These are phyloP conservation scores for Arthromyces matolae DNA, from an alignment of 768 basidiomycete genomes.

Conservation along the genomic window DNA sequence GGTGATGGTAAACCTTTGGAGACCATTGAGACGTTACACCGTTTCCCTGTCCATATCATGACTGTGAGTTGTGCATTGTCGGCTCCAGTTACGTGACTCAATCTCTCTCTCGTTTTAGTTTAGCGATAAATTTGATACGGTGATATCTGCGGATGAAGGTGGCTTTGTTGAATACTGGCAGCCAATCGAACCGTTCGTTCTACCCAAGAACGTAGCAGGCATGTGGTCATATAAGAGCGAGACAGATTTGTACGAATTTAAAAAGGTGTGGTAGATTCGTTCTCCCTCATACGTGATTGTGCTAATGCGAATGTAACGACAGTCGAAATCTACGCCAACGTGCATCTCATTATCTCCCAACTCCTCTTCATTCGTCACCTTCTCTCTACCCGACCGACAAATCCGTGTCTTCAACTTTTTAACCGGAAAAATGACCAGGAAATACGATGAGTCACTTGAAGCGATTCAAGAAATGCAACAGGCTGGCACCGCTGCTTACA, in stretches of 20 bases:
- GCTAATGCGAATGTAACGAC: not conserved
- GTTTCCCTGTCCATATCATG: constrained; percentile 89
- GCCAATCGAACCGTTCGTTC: constrained; percentile 82
- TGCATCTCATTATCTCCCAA: constrained; percentile 90
- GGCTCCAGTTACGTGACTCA: not conserved
- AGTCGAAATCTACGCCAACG: constrained; percentile 91
- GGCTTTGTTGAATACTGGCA: constrained; percentile 98
- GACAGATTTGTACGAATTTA: constrained; percentile 96
- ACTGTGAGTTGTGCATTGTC: constrained; percentile 47
- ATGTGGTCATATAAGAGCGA: constrained; percentile 89
- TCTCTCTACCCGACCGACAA: constrained; percentile 91
- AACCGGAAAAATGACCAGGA: constrained; percentile 82
- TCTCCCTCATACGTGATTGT: not conserved
- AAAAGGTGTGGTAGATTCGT: constrained; percentile 63
- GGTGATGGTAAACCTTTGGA: constrained; percentile 78
- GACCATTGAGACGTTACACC: constrained; percentile 74
- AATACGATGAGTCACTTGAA: constrained; percentile 90
- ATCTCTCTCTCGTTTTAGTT: constrained; percentile 50
- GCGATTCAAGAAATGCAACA: constrained; percentile 99
- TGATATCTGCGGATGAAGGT: constrained; percentile 90
- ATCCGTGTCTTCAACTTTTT: constrained; percentile 93
- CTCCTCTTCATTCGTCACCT: constrained; percentile 85
- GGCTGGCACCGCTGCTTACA: constrained; percentile 88
- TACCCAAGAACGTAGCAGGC: constrained; percentile 71
- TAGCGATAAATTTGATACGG: constrained; percentile 84